These are phyloP conservation scores for Coprinopsis strossmayeri DNA, from an alignment of 768 basidiomycete genomes.

Conservation along the genomic window DNA sequence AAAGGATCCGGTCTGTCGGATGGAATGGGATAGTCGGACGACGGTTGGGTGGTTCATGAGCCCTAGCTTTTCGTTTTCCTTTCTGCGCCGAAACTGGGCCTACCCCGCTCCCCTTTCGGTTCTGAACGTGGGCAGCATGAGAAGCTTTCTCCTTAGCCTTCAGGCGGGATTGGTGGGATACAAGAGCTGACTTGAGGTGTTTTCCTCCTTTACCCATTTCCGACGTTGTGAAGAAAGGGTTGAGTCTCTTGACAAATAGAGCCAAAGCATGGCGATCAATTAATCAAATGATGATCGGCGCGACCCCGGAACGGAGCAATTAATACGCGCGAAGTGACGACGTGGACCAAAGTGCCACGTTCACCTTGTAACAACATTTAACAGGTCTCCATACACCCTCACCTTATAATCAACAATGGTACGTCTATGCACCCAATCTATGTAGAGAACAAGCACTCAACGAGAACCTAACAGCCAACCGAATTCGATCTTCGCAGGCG, in stretches of 20 bases:
- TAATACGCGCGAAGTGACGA: neutral
- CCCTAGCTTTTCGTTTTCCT: neutral
- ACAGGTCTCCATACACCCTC: no score
- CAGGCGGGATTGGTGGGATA: slow-evolving; percentile 62
- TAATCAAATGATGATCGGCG: no score
- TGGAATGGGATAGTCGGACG: slow-evolving; percentile 59
- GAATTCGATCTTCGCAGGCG: slow-evolving; percentile 78
- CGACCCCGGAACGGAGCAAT: neutral
- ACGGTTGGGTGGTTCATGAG: neutral
- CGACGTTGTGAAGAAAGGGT: no score
- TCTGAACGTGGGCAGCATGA: slow-evolving; percentile 45
- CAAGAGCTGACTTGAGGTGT: slow-evolving; percentile 62
- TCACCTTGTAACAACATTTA: no score
- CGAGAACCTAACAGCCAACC: slow-evolving; percentile 42
- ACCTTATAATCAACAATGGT: no score
- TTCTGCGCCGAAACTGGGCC: neutral
- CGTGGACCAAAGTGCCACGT: slow-evolving; percentile 20
- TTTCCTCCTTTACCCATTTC: slow-evolving; percentile 43
- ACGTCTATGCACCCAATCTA: slow-evolving; percentile 9
- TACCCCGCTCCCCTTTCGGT: slow-evolving; percentile 26
- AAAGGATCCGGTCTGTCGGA: slow-evolving; percentile 58
- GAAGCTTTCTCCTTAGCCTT: slow-evolving; percentile 52
- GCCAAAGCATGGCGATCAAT: no score
- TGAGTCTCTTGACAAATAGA: no score
- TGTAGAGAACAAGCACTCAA: no score